Base-by-base conservation (phyloP, 208 protist genomes). In the Tritrichomonas musculus region DNA sequence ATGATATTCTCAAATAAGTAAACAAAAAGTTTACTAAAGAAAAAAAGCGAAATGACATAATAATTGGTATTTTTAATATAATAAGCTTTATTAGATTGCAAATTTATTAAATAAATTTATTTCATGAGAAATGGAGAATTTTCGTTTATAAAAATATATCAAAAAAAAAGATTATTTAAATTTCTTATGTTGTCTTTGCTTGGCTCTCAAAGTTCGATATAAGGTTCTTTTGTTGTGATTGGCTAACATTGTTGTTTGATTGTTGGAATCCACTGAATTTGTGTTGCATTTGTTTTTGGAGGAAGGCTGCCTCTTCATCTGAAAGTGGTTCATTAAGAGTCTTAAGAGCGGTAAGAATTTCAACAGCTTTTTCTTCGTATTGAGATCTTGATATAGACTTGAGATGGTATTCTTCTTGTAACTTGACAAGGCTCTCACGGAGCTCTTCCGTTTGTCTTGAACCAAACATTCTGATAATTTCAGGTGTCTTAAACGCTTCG, bases 201-300 rank as follows among this genome's bases (percentile, higher is more conserved):
- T 88, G 41, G 25, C 13, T 33, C 13, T 47, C 77, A 39, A 88
- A 88, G 14, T 88, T 88, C n/a, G 44, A 44, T 13, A 88, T 88
- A 88, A 88, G 77, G 39, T 25, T 53, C 41, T 88, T 53, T 47
- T 57, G 47, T 88, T 88, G 77, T 33, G 77, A 41, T 57, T 88
- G 77, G 27, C 57, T 88, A 47, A 88, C 77, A 60, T 33, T 88
- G 47, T 88, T 88, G 41, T 17, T 53, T 44, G 41, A 53, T 57
- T 88, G n/a, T 57, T 88, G 41, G 47, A 88, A 88, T 88, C 47
- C 77, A 47, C 77, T 88, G 77, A 88, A 88, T 47, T 57, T 88
- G 47, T 53, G 9, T 13, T 44, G 47, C 41, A 88, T 88, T 20
- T 88, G 77, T 57, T 44, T 88, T n/a, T 53, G 25, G 9, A 88